Evolutionary conservation across 306 rosid species (phyloP).

Genomic region (Lotus japonicus): DNA sequence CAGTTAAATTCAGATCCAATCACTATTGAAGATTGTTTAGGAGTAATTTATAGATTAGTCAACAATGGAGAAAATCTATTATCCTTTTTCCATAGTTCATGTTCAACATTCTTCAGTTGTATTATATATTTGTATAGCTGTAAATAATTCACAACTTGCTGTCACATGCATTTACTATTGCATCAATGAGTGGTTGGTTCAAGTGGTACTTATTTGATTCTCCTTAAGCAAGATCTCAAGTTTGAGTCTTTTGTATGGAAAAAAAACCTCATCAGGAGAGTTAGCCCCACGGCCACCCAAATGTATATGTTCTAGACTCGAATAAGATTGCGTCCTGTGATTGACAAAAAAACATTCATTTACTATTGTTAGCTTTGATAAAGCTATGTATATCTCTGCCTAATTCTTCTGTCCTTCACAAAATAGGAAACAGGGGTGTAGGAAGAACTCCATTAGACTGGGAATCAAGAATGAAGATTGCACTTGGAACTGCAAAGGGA

Average conservation of each 20-base stretch:
- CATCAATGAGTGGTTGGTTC: no score
- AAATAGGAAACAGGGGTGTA: conserved; percentile 39
- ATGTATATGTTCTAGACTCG: no score
- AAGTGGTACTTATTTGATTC: no score
- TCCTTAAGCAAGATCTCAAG: no score
- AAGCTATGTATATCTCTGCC: neutral
- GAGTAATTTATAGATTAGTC: neutral
- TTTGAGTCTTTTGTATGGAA: no score
- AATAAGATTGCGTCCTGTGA: no score
- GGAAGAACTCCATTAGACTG: conserved; percentile 48
- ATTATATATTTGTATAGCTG: neutral
- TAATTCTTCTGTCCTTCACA: conserved; percentile 12
- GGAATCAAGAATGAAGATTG: conserved; percentile 58
- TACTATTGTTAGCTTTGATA: neutral
- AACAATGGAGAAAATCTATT: neutral
- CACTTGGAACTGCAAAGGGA: conserved; percentile 49
- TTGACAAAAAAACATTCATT: no score
- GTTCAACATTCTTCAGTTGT: neutral
- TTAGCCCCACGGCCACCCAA: no score
- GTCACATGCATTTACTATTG: neutral
- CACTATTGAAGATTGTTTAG: neutral
- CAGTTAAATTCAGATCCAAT: neutral
- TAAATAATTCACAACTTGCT: neutral
- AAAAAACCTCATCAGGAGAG: no score
- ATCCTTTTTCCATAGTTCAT: neutral